Evolutionary conservation across 768 basidiomycete species (phyloP), one percentile per base, ranked within the genome.

Genomic region (Tricholoma furcatifolium): DNA sequence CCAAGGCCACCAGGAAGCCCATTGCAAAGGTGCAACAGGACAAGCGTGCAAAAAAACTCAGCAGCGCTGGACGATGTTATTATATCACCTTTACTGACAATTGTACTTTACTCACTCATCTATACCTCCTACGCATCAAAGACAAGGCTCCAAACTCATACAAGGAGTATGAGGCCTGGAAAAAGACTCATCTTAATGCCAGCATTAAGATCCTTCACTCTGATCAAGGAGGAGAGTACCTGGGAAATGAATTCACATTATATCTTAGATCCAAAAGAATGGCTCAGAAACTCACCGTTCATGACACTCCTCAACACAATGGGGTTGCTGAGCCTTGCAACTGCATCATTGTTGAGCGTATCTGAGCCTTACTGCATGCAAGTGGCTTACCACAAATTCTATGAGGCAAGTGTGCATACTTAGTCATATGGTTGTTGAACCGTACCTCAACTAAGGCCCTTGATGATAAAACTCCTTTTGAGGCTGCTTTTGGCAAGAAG

Each of bases 261-360:
- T 62, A 73, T 42, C 62, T 77, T 0, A 57, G 67, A 1, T 43
- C 48, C 0, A 60, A 68, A 8, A 81, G 81, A 0, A 81, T 72
- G 0, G 23, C 51, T 3, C 36, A 80, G n/a, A n/a, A n/a, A n/a
- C n/a, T n/a, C n/a, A n/a, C n/a, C n/a, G n/a, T n/a, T n/a, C n/a
- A n/a, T n/a, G n/a, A n/a, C n/a, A n/a, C n/a, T n/a, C n/a, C n/a
- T n/a, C n/a, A n/a, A n/a, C n/a, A n/a, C n/a, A n/a, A 80, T 50
- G 74, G 79, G 0, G 56, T 78, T 11, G 70, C 76, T 0, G 70
- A 81, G 58, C 60, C 68, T 7, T 57, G 63, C 2, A 80, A 78
- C 54, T 59, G 69, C 6, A 73, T 69, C 0, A 54, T 74, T 10
- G 14, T 71, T 3, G 68, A 77, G 38, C 49, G 62, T 6, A 63